Base-by-base conservation (phyloP, 2,329 filamentous ascomycete species). In the Cytospora mali region DNA sequence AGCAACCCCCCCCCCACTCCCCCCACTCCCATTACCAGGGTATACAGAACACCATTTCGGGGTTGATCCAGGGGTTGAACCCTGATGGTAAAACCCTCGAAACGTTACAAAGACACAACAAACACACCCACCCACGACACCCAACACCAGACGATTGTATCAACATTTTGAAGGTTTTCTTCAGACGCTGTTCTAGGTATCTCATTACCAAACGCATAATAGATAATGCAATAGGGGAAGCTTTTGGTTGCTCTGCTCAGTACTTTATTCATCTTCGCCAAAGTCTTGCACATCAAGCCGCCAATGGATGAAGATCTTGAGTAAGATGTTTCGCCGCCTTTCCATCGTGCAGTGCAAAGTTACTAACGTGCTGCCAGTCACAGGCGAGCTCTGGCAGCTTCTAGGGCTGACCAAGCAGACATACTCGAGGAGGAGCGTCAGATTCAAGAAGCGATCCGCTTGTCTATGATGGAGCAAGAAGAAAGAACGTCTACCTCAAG, bases 401-500 rank as follows among this genome's bases (percentile, higher is more conserved):
- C 57, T n/a, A 11, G 23, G 18, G n/a, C 39, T 27, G 48, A 31
- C 35, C 52, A 49, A 33, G 23, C 23, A 33, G 60, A 35, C 23
- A 16, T 35, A 13, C 46, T 23, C 31, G 46, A 53, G 39, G 56
- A 58, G 29, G 55, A 55, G 23, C 50, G 51, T 23, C 50, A 55
- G 50, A 21, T 62, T 16, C 55, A 59, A 46, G 55, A 59, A 27
- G 51, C 31, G 21, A 60, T 51, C n/a, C 61, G 56, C 42, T 25
- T 63, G 51, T 62, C 55, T 27, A 42, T 33, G 51, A 62, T 51
- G 51, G 56, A 35, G 29, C 50, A 55, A 7, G 31, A 55, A n/a
- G 10, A 23, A 21, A 35, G 31, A 6, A 11, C 56, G 23, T 18
- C 25, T 10, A 18, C 51, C 29, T 18, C 23, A 33, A 55, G 39